phyloP scores from a whole-genome alignment of 2,329 filamentous ascomycete genomes.

The Aspergillus tanneri region DNA sequence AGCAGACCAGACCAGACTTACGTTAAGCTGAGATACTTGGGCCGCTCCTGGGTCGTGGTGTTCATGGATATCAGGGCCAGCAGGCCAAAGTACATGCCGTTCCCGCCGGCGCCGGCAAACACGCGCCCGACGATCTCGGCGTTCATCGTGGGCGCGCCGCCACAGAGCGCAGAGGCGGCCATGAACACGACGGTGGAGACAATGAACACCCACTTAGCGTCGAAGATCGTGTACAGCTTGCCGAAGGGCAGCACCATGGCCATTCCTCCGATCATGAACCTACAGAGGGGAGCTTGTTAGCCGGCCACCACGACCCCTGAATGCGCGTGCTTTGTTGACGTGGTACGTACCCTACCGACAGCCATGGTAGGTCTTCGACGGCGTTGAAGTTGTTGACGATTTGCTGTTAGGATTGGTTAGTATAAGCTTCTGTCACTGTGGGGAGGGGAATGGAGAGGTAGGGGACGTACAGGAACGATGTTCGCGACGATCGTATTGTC shows the following conservation, averaged over 20 bases:
- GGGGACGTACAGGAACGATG: too few species aligned
- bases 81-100: constrained; percentile 32
- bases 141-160: constrained; percentile 44
- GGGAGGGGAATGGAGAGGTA: too few species aligned
- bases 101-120: constrained; percentile 31
- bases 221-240: constrained; percentile 41
- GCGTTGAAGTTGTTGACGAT: too few species aligned
- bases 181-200: constrained; percentile 24
- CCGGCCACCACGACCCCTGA: too few species aligned
- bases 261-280: constrained; percentile 45
- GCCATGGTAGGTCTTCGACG: too few species aligned
- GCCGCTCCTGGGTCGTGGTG: neutral
- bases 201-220: constrained; percentile 46
- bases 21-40: neutral
- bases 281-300: too few species aligned
- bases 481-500: too few species aligned
- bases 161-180: constrained; percentile 39
- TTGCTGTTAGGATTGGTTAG: too few species aligned
- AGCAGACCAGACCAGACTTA: too few species aligned
- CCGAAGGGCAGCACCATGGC: constrained; percentile 41
- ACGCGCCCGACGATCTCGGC: constrained; percentile 47
- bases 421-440: too few species aligned
- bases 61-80: constrained; percentile 25
- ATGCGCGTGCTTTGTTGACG: too few species aligned
- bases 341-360: too few species aligned